Evolutionary conservation across 139 green algal species (phyloP), one percentile per base, ranked within the genome.

Genomic region (Mesotaenium endlicherianum): DNA sequence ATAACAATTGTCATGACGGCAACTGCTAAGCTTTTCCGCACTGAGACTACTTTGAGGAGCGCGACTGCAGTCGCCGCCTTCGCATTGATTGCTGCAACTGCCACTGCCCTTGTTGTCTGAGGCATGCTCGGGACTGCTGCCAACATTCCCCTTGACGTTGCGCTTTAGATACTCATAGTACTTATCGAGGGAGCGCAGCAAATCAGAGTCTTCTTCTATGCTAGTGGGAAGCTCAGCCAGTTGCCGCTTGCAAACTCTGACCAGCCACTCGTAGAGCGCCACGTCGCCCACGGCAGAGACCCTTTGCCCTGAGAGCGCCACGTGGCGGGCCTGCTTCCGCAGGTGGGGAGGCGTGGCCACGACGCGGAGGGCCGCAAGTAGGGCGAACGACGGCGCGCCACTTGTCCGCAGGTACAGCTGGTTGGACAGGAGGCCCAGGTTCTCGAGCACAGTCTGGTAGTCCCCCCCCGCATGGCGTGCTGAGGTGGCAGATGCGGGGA

Each of bases 371-470:
- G 43, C 17, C 30, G 69, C 44, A 2, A 82, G 42, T 2, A 86
- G 80, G 31, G n/a, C 30, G 50, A 86, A 86, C 3, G 80, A 86
- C 17, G 80, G 80, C 36, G 39, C 14, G 8, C 80, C 80, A 43
- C 83, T 68, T 14, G 58, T 44, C 6, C 45, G 20, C 31, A 86
- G 2, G 2, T 77, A 4, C 36, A 5, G 40, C 16, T 84, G n/a
- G 44, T 53, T 53, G 69, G 34, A 3, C 17, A 36, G 3, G 38
- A 53, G 30, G 41, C 30, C 69, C 26, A 77, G 8, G 60, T 72
- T 14, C 8, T 72, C 8, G 8, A 36, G 36, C 60, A 42, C 60
- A 6, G 8, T 42, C 30, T 84, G 41, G 3, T 38, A 57, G 34
- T 71, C 50, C 4, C 67, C 26, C 26, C 16, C 5, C 57, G 43